Evolutionary conservation across 1,284 basidiomycete species (phyloP), one percentile per base, ranked within the genome.

Genomic region (Rhodotorula sp.): DNA sequence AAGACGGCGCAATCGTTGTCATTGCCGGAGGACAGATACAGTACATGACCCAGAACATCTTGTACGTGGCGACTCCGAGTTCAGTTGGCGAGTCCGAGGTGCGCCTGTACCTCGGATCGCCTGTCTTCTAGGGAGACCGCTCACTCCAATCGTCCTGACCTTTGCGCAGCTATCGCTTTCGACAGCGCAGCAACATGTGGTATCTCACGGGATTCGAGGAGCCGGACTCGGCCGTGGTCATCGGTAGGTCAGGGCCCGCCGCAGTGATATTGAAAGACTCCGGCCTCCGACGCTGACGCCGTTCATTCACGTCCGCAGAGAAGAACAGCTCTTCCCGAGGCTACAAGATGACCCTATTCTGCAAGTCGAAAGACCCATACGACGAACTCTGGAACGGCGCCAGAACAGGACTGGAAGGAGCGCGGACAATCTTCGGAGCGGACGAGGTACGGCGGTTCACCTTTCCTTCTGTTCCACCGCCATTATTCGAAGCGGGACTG

Each of bases 121-220:
- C 26, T 47, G 34, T 21, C 23, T 8, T 34, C 3, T 34, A 8
- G 26, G 8, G 8, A 1, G 2, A 21, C 15, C 8, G 14, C 23
- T 19, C 26, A 12, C 23, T 0, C 21, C 23, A 7, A 16, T 12
- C 26, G n/a, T 15, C 3, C 38, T 10, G 5, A 38, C 16, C n/a
- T 21, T 0, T 21, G 34, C 67, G 47, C 74, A 95, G 93, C 81
- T 97, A 97, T 85, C 94, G 94, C 80, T 98, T 93, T 80, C 87
- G 95, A 52, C 95, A 97, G 81, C 78, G 79, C 19, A 78, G 68
- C 38, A 76, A 76, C 50, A 64, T 74, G 50, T 75, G 73, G 63
- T 97, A 97, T 80, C 84, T 97, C 18, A 95, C 95, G 0, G 95
- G 97, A 10, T 97, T 97, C 79, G 88, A 94, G 72, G 95, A 98